Evolutionary conservation across 1,284 basidiomycete species (phyloP), one percentile per base, ranked within the genome.

Genomic region (Irpex sp.): DNA sequence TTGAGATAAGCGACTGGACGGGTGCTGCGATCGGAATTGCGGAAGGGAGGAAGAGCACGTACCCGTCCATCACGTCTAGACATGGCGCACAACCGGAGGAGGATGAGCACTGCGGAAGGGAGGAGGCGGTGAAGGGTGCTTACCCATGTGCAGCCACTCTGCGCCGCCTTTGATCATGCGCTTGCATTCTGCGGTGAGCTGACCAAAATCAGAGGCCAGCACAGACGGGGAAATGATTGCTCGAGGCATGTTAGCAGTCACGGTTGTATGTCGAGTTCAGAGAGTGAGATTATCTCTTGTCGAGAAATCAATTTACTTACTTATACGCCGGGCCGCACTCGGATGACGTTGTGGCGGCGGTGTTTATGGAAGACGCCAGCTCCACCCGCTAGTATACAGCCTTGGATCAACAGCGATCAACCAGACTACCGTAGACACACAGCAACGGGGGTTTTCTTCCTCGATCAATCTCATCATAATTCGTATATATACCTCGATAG

Each of bases 101-200:
- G 46, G 56, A 60, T 60, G 39, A 55, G 5, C 58, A 51, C 62
- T 54, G 46, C 21, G 53, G 21, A 55, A 26, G 11, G 19, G 31
- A 33, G 46, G 7, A 61, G 35, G 53, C 53, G 8, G 53, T 55
- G 53, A 65, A 9, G 15, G 57, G n/a, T 9, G 77, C 86, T 66
- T 66, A 93, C 94, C 95, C 95, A 97, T 97, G 72, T 97, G 95
- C 63, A 97, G 84, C 95, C 95, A 97, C 76, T 97, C 90, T 50
- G 95, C 94, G 39, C 96, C 94, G 68, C 88, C 87, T 70, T 90
- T 87, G 67, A 97, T 92, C 92, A 97, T 97, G 60, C 94, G 85
- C 72, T 89, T 89, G 78, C 96, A 97, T 86, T 97, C 94, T 70
- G 88, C 88, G 61, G 87, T 89, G 67, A 98, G 86, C 72, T 95